A percentile compares a stretch with the other conserved stretches of the same genome.
Evolutionary conservation across 129 eudicot species (phyloP).

Genomic region (Pittosporum tobira): DNA sequence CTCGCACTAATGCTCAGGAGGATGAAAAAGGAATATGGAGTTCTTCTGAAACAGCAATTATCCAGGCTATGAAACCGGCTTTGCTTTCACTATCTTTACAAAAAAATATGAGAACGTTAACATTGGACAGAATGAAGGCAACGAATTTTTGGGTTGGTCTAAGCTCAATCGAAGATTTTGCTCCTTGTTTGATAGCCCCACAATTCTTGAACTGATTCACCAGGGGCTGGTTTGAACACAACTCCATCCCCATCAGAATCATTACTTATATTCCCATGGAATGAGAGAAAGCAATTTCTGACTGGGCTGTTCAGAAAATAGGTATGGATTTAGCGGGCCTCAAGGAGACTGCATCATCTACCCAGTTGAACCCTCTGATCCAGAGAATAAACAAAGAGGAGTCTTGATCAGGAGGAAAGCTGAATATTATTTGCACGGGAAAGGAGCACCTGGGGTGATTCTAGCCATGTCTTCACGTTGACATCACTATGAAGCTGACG

Average conservation of each 20-base stretch:
- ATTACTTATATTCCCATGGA: conserved; percentile 1
- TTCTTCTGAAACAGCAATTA: too few species aligned
- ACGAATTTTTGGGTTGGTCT: too few species aligned
- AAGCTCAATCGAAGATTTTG: too few species aligned
- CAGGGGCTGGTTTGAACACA: conserved; percentile 14
- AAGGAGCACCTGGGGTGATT: conserved; percentile 8
- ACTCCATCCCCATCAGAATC: neutral
- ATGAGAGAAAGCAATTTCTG: conserved; percentile 5
- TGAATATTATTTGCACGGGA: conserved; percentile 2
- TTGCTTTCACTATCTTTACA: too few species aligned
- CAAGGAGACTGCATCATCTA: neutral
- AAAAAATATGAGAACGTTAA: too few species aligned
- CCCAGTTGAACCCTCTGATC: conserved; percentile 3
- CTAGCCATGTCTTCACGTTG: conserved; percentile 1
- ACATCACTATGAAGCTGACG: conserved; percentile 1
- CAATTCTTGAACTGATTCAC: conserved; percentile 2
- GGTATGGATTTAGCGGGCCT: neutral
- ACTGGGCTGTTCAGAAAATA: conserved; percentile 1
- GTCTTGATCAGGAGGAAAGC: conserved; percentile 2
- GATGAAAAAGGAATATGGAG: too few species aligned
- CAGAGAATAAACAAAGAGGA: conserved; percentile 6
- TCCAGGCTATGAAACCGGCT: too few species aligned
- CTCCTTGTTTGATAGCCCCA: neutral
- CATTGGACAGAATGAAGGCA: too few species aligned
- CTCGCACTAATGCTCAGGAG: too few species aligned